A percentile compares a stretch with the other conserved stretches of the same genome.
phyloP scores from a whole-genome alignment of 1,284 basidiomycete species.

The Ceratobasidium sp. region DNA sequence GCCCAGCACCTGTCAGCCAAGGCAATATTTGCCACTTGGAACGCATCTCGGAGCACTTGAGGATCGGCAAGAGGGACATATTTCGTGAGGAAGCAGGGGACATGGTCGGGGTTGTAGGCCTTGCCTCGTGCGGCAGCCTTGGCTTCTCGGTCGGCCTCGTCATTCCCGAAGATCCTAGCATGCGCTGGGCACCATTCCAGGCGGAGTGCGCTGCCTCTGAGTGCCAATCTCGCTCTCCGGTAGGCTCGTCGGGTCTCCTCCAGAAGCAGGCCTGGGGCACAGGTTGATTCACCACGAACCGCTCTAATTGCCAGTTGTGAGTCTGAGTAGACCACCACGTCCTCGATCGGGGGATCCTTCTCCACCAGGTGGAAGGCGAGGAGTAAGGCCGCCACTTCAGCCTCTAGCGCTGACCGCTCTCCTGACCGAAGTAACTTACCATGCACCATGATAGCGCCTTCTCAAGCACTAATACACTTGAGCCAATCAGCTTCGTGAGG shows the following conservation, averaged over 20 bases:
- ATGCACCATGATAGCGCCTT: not conserved
- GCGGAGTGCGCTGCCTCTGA: not conserved
- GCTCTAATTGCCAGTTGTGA: not conserved
- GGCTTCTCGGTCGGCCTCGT: not conserved
- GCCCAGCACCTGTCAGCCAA: not conserved
- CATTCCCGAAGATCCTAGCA: not conserved
- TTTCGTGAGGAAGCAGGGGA: not conserved
- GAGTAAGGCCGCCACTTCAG: not conserved
- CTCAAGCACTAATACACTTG: not conserved
- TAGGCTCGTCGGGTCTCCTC: not conserved
- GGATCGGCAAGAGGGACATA: not conserved
- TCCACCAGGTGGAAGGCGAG: not conserved
- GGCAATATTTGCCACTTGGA: not conserved
- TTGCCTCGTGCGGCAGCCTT: not conserved
- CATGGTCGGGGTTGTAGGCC: not conserved
- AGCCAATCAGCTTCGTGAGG: not conserved
- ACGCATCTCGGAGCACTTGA: not conserved
- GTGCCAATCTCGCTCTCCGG: not conserved
- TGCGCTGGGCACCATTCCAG: conserved; percentile 8
- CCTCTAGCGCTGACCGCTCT: too few relatives aligned
- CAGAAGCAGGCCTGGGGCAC: not conserved
- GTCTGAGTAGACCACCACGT: not conserved
- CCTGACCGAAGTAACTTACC: not conserved
- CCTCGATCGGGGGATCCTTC: not conserved
- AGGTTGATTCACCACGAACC: not conserved